Conservation (phyloP, 495 filamentous ascomycete species). For the Neurospora terricola region DNA sequence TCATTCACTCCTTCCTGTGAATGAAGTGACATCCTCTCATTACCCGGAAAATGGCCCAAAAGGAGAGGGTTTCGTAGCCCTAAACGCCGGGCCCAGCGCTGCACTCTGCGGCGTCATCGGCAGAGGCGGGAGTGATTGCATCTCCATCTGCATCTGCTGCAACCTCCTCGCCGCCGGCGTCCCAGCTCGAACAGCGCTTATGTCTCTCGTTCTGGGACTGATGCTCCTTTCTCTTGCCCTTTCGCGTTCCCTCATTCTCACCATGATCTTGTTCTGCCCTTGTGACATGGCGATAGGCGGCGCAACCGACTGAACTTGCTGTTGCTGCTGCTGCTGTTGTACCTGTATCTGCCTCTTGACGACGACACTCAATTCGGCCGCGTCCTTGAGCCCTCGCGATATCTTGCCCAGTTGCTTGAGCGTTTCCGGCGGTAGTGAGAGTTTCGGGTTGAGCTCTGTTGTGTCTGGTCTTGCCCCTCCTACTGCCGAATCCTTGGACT, state of each 20-base stretch:
- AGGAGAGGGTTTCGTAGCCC: conserved; percentile 21
- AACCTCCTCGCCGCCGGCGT: not conserved
- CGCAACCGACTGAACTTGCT: not conserved
- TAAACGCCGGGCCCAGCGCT: conserved; percentile 50
- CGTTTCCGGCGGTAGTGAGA: conserved; percentile 51
- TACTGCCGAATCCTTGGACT: conserved; percentile 28
- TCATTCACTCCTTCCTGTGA: not conserved
- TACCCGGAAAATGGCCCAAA: not conserved
- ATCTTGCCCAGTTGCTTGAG: conserved; percentile 59
- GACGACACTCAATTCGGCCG: conserved; percentile 56
- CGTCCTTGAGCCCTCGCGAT: conserved; percentile 64
- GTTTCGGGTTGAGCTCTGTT: not conserved
- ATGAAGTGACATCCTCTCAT: not conserved
- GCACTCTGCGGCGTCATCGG: conserved; percentile 55
- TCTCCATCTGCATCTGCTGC: conserved; percentile 9
- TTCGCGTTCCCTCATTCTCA: not conserved
- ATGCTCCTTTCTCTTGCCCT: not conserved
- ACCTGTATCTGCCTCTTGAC: conserved; percentile 1
- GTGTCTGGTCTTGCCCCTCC: not conserved
- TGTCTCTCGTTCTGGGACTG: not conserved
- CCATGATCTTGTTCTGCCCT: not conserved
- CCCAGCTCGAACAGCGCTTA: not conserved
- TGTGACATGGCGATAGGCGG: not conserved
- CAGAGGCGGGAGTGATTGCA: conserved; percentile 8
- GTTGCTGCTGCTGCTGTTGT: not conserved